Conservation (phyloP, 179 eudicot species). For the Beta corolliflora region DNA sequence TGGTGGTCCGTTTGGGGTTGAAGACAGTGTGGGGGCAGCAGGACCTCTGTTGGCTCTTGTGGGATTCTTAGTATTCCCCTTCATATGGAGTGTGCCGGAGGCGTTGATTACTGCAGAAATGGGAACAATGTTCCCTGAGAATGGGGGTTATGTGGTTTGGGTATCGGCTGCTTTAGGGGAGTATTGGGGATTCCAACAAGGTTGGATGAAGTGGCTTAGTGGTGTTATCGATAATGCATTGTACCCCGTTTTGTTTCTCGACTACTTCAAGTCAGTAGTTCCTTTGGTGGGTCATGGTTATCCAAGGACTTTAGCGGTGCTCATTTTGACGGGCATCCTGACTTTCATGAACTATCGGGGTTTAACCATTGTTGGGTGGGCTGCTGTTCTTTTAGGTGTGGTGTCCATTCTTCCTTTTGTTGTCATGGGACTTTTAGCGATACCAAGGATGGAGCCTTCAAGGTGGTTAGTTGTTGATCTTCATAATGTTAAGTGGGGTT, state of each 20-base stretch:
- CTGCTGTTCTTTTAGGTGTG: constrained; percentile 43
- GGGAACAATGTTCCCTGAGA: constrained; percentile 58
- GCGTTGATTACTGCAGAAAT: constrained; percentile 54
- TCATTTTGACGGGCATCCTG: constrained; percentile 32
- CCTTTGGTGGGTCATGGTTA: constrained; percentile 43
- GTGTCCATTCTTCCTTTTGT: constrained; percentile 43
- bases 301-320: constrained; percentile 35
- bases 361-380: constrained; percentile 48
- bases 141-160: constrained; percentile 58
- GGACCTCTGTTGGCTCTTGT: constrained; percentile 46
- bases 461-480: constrained; percentile 44
- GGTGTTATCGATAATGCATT: constrained; percentile 56
- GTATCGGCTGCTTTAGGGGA: constrained; percentile 52
- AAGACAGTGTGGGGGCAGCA: constrained; percentile 52
- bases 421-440: constrained; percentile 37
- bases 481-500: constrained; percentile 41
- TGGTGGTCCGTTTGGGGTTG: constrained; percentile 52
- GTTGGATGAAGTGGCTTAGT: constrained; percentile 61
- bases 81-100: constrained; percentile 54
- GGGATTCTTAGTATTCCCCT: constrained; percentile 49
- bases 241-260: constrained; percentile 49
- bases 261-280: constrained; percentile 44
- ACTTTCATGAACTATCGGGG: constrained; percentile 51
- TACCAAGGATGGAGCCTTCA: constrained; percentile 41
- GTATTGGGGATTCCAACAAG: constrained; percentile 56